Conservation (phyloP, 306 rosid species). For the Lathyrus oleraceus region DNA sequence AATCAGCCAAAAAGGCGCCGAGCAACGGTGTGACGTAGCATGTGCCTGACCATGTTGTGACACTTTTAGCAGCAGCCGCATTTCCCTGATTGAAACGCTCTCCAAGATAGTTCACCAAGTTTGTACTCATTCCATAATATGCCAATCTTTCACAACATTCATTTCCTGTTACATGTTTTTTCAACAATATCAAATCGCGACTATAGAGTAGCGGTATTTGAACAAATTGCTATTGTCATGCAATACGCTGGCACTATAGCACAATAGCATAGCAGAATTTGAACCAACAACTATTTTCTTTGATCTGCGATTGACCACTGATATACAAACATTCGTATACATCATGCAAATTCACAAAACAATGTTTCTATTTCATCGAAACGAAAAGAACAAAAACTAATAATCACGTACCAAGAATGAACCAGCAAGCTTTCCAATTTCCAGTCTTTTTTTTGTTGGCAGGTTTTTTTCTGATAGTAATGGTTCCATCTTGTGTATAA, state of each 20-base stretch:
- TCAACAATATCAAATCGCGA: background rate
- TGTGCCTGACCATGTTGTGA: conserved; percentile 84
- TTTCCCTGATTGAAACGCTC: conserved; percentile 62
- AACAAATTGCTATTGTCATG: background rate
- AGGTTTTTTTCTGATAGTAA: conserved; percentile 52
- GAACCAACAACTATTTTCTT: background rate
- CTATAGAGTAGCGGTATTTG: background rate
- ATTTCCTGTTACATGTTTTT: conserved; percentile 52
- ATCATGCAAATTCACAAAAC: background rate
- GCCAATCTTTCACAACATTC: conserved; percentile 93
- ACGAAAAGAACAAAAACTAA: background rate
- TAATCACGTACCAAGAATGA: conserved; percentile 66
- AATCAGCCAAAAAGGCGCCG: conserved; percentile 93
- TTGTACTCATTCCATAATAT: conserved; percentile 84
- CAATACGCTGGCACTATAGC: background rate
- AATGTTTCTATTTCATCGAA: background rate
- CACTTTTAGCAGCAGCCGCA: conserved; percentile 61
- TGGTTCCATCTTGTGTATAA: conserved; percentile 74
- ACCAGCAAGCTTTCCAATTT: conserved; percentile 80
- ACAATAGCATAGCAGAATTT: background rate
- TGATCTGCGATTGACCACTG: background rate
- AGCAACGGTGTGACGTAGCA: conserved; percentile 81
- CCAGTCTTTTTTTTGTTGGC: conserved; percentile 77
- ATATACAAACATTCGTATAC: background rate
- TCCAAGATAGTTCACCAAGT: conserved; percentile 81